Evolutionary conservation across 2,329 filamentous ascomycete species (phyloP), one percentile per base, ranked within the genome.

Genomic region (Colletotrichum eremochloae): DNA sequence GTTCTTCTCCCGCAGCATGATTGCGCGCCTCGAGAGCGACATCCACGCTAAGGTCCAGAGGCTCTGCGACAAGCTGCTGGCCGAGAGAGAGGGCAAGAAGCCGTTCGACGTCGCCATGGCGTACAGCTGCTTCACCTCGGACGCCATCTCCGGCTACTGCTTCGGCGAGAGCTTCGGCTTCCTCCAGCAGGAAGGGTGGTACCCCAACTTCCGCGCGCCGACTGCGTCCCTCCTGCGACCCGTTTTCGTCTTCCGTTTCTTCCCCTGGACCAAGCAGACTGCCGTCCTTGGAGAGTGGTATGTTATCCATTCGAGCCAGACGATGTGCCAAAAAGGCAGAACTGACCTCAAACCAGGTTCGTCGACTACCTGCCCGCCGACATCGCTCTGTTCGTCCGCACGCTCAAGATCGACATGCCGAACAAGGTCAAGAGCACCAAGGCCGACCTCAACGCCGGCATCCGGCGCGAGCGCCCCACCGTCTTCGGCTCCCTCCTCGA

Each of bases 81-180:
- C 64, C 3, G 73, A 72, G 8, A 58, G 74, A 9, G 76, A 76
- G 15, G 76, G 74, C 20, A 71, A 68, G 14, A 63, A 74, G 7
- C 71, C 78, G 0, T 79, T 83, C n/a, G 79, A 83, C 48, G 73
- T 82, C 11, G 79, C 78, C 40, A 77, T 80, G 66, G 80, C 81
- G 2, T 83, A 81, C 63, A 82, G 80, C 68, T 83, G 82, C 72
- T 83, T 82, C 65, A 82, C 81, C 0, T 78, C 81, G 0, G 82
- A 84, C n/a, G 78, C 79, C 3, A 83, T 84, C 38, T 80, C 79
- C 2, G 76, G 78, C 1, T 84, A 82, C 61, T 78, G 77, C 31
- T 84, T 84, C 67, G 82, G 82, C 12, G 79, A 83, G 55, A 75
- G 76, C 5, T 78, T 83, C 65, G 82, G 81, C 1, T 76, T 81